Conservation (phyloP, 805 yeast genomes). For the Grigorovia jiainica region DNA sequence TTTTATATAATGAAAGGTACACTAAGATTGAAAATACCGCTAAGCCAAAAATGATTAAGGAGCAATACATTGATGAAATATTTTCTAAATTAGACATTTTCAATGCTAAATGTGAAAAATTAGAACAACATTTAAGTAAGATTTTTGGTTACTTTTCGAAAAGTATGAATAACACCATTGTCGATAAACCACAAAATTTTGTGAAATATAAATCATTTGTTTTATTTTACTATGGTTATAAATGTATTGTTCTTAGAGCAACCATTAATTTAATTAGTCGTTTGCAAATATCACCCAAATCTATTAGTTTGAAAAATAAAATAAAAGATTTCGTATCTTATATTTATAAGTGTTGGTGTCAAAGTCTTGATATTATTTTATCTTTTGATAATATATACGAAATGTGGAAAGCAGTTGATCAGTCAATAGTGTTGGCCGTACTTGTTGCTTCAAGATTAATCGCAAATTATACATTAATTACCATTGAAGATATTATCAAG, state of each 20-base stretch:
- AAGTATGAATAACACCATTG: too few relatives aligned
- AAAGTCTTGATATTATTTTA: too few relatives aligned
- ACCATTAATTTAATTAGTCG: too few relatives aligned
- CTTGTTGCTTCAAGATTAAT: conserved; percentile 3
- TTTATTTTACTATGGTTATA: too few relatives aligned
- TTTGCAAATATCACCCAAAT: too few relatives aligned
- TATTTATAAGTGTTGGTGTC: too few relatives aligned
- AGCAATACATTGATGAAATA: conserved; percentile 13
- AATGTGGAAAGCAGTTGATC: conserved; percentile 11
- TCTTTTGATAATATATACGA: conserved; percentile 10
- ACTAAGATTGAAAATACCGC: conserved; percentile 22
- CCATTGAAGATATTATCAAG: conserved; percentile 5
- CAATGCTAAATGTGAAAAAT: conserved; percentile 6
- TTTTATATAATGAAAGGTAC: conserved; percentile 18
- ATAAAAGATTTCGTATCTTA: too few relatives aligned
- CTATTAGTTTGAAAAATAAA: too few relatives aligned
- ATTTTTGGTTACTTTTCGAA: too few relatives aligned
- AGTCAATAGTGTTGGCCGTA: conserved; percentile 8
- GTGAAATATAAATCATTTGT: conserved; percentile 6
- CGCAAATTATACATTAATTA: not conserved
- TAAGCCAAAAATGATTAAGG: conserved; percentile 12
- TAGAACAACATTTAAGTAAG: too few relatives aligned
- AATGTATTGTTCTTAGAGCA: too few relatives aligned
- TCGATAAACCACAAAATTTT: too few relatives aligned
- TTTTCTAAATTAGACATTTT: conserved; percentile 6